Base-by-base conservation (phyloP, 1,284 basidiomycete genomes). In the Sporisorium graminicola region DNA sequence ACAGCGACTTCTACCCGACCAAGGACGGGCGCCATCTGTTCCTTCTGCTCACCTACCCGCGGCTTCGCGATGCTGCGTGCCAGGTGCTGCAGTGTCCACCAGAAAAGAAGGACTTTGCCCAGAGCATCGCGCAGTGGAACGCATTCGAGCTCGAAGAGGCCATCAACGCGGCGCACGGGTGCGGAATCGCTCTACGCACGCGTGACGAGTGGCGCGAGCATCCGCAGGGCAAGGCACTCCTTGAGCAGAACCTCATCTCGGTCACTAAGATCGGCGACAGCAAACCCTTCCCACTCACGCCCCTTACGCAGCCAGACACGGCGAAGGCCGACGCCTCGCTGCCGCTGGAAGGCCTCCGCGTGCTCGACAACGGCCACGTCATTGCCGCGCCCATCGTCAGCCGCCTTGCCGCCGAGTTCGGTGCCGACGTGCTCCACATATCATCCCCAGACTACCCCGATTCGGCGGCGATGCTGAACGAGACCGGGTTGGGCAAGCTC, bases 401-500 rank as follows among this genome's bases (percentile, higher is more conserved):
- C 22, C 50, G 50, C 33, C 50, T 51, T 18, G 50, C 50, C 0
- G 50, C 50, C 16, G 50, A 51, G n/a, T 51, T 51, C 14, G 50
- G 50, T 33, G 50, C 50, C 16, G 50, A 51, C n/a, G 50, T 51
- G 50, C 50, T 51, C 16, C 50, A 51, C 29, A 51, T 51, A 2
- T 51, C 50, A 6, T 51, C 50, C 2, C 50, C 50, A 8, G 50
- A 51, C 16, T 35, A 51, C 26, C 50, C 50, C 10, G 50, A 51
- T 29, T 51, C 50, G 29, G 50, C 50, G 9, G 50, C 50, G 9
- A 51, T 51, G 50, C 50, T 51, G n/a, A 51, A 51, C 50, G 50
- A 51, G 50, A 51, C 50, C 9, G 50, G 50, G n/a, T 29, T 51
- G 27, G 50, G 50, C 16, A 51, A 51, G 50, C 50, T 51, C 8